Evolutionary conservation across 1,139 yeast genomes (phyloP).

Genomic region (Protomyces inundatus): DNA sequence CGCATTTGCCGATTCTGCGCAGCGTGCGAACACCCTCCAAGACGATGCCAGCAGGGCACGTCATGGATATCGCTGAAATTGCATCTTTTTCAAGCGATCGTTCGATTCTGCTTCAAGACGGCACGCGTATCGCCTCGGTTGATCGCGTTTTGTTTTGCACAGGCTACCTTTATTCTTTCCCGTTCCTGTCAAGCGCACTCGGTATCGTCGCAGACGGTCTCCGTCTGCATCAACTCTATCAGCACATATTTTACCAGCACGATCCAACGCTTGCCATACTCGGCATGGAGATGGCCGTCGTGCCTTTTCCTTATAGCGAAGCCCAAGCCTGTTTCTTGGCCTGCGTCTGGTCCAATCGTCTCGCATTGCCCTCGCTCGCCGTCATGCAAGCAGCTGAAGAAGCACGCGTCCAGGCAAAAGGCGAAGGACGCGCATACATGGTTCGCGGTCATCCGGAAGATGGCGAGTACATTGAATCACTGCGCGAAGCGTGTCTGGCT

Average conservation of each 20-base stretch:
- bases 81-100: slow-evolving; percentile 39
- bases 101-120: slow-evolving; percentile 42
- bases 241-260: slow-evolving; percentile 49
- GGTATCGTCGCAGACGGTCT: slow-evolving; percentile 43
- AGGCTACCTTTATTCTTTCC: slow-evolving; percentile 16
- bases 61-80: slow-evolving; percentile 45
- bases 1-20: slow-evolving; percentile 1
- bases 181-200: slow-evolving; percentile 3
- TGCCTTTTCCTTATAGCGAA: slow-evolving; percentile 59
- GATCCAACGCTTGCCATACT: slow-evolving; percentile 56
- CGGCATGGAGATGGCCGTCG: slow-evolving; percentile 46
- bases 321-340: slow-evolving; percentile 42
- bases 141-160: slow-evolving; percentile 59
- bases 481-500: background rate
- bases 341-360: slow-evolving; percentile 50
- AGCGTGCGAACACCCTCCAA: slow-evolving; percentile 39
- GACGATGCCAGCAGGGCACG: slow-evolving; percentile 35
- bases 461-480: slow-evolving; percentile 9
- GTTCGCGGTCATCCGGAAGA: slow-evolving; percentile 18
- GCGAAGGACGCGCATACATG: slow-evolving; percentile 36
- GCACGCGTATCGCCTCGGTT: slow-evolving; percentile 42
- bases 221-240: slow-evolving; percentile 50
- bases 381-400: slow-evolving; percentile 42
- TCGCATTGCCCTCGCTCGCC: slow-evolving; percentile 45
- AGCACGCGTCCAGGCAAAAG: slow-evolving; percentile 36